Percentiles rank a stretch among this genome's conserved stretches.
These are phyloP conservation scores for Trametes maxima DNA, from an alignment of 768 basidiomycete species.

Conservation along the genomic window DNA sequence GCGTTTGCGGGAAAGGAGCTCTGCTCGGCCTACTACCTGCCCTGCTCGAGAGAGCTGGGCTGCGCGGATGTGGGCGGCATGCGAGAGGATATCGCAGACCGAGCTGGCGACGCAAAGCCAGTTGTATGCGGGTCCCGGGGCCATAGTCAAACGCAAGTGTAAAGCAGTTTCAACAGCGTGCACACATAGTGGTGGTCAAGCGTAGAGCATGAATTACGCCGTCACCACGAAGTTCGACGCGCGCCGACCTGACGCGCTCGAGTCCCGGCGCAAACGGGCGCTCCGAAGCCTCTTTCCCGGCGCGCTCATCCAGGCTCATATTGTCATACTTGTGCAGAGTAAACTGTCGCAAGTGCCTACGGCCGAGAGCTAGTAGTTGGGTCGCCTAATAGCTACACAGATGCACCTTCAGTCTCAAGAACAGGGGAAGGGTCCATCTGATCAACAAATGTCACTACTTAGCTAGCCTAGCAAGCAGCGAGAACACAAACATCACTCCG, in stretches of 20 bases:
- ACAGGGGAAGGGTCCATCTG: too few species aligned
- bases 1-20: constrained; percentile 24
- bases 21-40: constrained; percentile 23
- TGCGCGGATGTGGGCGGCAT: constrained; percentile 63
- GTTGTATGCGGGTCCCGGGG: constrained; percentile 69
- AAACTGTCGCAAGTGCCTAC: too few species aligned
- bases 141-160: constrained; percentile 43
- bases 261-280: not conserved
- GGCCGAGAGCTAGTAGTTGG: too few species aligned
- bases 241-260: not conserved
- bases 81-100: constrained; percentile 58
- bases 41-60: constrained; percentile 30
- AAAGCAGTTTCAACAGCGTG: not conserved
- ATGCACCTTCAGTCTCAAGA: too few species aligned
- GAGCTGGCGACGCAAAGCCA: constrained; percentile 71
- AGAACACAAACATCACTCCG: not conserved
- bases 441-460: not conserved
- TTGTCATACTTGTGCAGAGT: too few species aligned
- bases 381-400: too few species aligned
- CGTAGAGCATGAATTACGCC: not conserved
- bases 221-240: not conserved
- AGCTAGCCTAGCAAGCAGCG: not conserved
- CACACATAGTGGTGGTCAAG: not conserved
- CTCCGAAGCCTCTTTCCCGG: not conserved
- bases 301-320: not conserved